A percentile compares a stretch with the other conserved stretches of the same genome.
Conservation (phyloP, 2,329 filamentous ascomycete species). For the Tolypocladium ovalisporum region DNA sequence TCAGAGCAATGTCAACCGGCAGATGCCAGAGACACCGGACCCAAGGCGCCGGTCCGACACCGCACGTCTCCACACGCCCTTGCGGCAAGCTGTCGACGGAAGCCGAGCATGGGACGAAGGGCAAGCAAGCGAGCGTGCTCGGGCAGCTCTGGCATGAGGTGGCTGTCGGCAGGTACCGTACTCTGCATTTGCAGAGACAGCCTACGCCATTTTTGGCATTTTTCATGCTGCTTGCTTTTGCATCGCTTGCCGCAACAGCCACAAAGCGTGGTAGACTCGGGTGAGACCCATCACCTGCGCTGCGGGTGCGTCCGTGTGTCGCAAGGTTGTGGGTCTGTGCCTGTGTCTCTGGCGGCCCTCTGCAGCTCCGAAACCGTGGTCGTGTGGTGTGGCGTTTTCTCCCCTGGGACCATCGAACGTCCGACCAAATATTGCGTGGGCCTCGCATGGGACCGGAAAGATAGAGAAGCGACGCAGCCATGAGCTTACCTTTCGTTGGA, state of each 20-base stretch:
- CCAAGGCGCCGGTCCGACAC: background rate
- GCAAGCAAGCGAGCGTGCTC: background rate
- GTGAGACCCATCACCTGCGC: background rate
- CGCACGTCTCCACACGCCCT: background rate
- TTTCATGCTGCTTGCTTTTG: background rate
- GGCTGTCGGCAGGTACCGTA: background rate
- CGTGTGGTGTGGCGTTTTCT: background rate
- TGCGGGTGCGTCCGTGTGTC: background rate
- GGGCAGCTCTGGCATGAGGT: background rate
- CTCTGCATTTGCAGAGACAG: background rate
- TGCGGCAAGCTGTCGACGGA: background rate
- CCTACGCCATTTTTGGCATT: background rate
- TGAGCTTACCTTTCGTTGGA: conserved; percentile 45
- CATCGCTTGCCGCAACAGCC: background rate
- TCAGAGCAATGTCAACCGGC: background rate
- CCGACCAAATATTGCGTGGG: background rate
- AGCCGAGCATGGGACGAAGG: background rate
- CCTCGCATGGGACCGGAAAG: background rate
- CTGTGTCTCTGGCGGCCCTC: background rate
- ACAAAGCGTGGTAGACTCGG: background rate
- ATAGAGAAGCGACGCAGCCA: conserved; percentile 5
- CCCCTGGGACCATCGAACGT: background rate
- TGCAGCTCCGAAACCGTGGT: background rate
- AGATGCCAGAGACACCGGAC: background rate
- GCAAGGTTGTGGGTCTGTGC: background rate